Evolutionary conservation across 1,284 basidiomycete species (phyloP), one percentile per base, ranked within the genome.

Genomic region (Puccinia horiana): DNA sequence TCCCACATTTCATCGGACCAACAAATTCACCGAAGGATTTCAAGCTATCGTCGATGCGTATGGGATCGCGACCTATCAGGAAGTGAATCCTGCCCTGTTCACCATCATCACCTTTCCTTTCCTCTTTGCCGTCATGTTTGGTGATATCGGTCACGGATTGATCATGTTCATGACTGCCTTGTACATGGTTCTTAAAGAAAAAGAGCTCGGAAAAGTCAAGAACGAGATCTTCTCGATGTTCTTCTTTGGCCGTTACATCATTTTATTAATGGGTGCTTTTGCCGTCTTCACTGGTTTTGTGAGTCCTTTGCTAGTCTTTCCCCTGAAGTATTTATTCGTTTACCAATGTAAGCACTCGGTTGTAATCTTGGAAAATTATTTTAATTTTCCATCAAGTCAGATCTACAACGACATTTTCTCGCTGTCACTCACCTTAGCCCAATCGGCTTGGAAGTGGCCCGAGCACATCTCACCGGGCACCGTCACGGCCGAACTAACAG

Each of bases 321-420:
- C 9, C 40, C 52, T 61, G 56, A 12, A 42, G 11, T 52, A 35
- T 47, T 52, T n/a, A 49, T 49, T 65, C 42, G 18, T 61, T 26
- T 16, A 0, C 32, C 14, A 2, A 29, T 35, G 14, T 26, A 37
- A 42, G 37, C 11, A 47, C 44, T 47, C n/a, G n/a, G n/a, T n/a
- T n/a, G n/a, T 47, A 47, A 9, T 47, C 29, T 56, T 6, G n/a
- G 54, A 56, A 26, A 5, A 5, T 56, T 56, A 26, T 56, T 56
- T 56, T 5, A 70, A 73, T 76, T 67, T 83, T 5, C 20, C n/a
- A n/a, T 26, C 23, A 26, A 56, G 20, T 26, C 88, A 98, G 82
- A 92, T 99, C 87, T 99, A 99, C 90, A 99, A 99, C 90, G 97
- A 99, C 87, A 92, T 99, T 86, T 98, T 98, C 89, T 98, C 95